Evolutionary conservation across 768 basidiomycete species (phyloP).

Genomic region (Tulasnella sp.): DNA sequence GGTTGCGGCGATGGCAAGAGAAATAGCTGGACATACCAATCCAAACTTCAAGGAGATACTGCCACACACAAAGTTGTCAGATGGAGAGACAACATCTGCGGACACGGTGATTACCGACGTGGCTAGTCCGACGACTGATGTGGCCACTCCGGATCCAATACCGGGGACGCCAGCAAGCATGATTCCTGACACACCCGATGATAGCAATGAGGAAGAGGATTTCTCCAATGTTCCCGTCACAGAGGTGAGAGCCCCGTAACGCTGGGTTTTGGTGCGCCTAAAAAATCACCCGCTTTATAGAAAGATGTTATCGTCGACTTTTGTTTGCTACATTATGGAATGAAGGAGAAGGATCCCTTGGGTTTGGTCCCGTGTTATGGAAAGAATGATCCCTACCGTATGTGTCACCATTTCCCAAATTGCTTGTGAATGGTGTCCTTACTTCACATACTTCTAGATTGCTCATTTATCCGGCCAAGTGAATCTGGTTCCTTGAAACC

Average conservation of each 20-base stretch:
- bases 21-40: not conserved
- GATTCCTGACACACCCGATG: too few relatives aligned
- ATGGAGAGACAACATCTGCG: too few relatives aligned
- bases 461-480: conserved; percentile 25
- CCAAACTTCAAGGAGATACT: too few relatives aligned
- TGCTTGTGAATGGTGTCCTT: not conserved
- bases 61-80: too few relatives aligned
- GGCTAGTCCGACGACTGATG: too few relatives aligned
- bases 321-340: conserved; percentile 61
- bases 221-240: too few relatives aligned
- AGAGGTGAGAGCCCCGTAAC: not conserved
- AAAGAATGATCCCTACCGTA: conserved; percentile 47
- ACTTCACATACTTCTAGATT: too few relatives aligned
- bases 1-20: conserved; percentile 10
- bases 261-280: not conserved
- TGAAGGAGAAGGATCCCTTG: conserved; percentile 55
- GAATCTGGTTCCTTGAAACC: conserved; percentile 59
- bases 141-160: too few relatives aligned
- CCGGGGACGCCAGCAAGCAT: too few relatives aligned
- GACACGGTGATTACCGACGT: too few relatives aligned
- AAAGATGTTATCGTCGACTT: conserved; percentile 51
- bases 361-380: conserved; percentile 61
- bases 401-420: not conserved
- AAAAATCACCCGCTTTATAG: not conserved
- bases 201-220: too few relatives aligned